These are phyloP conservation scores for Serendipita vermifera DNA, from an alignment of 768 basidiomycete species.

Conservation along the genomic window DNA sequence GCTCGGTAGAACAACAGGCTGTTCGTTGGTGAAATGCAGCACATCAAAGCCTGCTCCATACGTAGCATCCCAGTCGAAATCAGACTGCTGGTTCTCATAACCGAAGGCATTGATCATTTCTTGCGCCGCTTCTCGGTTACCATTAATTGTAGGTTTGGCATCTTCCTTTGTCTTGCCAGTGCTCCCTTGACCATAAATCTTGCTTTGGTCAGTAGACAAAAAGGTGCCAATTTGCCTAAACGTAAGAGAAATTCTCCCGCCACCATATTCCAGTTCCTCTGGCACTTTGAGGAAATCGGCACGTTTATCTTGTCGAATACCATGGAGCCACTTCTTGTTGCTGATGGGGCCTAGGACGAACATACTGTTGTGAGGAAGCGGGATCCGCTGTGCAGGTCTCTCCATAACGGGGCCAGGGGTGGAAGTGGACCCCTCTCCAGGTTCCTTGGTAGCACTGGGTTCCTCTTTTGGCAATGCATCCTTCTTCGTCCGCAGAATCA, in stretches of 20 bases:
- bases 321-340: constrained; percentile 63
- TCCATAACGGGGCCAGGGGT: constrained; percentile 11
- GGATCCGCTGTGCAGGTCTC: constrained; percentile 41
- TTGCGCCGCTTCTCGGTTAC: constrained; percentile 33
- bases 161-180: constrained; percentile 44
- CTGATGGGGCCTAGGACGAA: constrained; percentile 67
- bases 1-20: not conserved
- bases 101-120: constrained; percentile 52
- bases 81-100: constrained; percentile 53
- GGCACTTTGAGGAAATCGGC: constrained; percentile 37
- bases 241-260: constrained; percentile 65
- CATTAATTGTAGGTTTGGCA: constrained; percentile 42
- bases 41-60: constrained; percentile 65
- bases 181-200: constrained; percentile 65
- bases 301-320: constrained; percentile 65
- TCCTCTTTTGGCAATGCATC: constrained; percentile 22
- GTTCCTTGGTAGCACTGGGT: not conserved
- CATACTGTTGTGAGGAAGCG: constrained; percentile 70
- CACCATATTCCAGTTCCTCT: constrained; percentile 42
- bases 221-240: constrained; percentile 72
- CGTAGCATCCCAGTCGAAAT: constrained; percentile 53
- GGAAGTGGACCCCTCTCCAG: not conserved
- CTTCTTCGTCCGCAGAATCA: constrained; percentile 51
- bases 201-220: constrained; percentile 34
- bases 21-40: constrained; percentile 34